Conservation (phyloP, 1,284 basidiomycete species). For the Cryptococcus hybrid region DNA sequence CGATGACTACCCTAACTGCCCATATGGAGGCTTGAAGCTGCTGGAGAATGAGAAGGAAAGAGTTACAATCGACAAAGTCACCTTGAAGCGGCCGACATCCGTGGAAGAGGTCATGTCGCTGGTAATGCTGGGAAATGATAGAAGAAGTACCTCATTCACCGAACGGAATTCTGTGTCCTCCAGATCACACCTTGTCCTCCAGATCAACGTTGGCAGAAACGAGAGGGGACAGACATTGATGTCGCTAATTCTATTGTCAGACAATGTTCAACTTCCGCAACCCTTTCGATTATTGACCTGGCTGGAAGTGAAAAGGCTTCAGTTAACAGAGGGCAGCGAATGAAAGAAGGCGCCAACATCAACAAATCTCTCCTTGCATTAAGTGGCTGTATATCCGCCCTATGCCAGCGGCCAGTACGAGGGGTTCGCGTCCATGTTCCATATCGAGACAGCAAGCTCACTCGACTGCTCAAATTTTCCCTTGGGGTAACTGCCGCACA, state of each 20-base stretch:
- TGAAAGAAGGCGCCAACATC: constrained; percentile 97
- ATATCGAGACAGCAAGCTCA: constrained; percentile 95
- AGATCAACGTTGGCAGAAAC: constrained; percentile 84
- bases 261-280: constrained; percentile 73
- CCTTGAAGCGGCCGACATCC: constrained; percentile 69
- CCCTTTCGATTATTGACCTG: constrained; percentile 92
- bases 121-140: constrained; percentile 79
- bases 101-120: constrained; percentile 92
- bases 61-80: constrained; percentile 83
- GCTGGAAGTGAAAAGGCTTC: constrained; percentile 94
- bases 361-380: constrained; percentile 95
- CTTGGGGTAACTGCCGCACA: constrained; percentile 97
- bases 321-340: constrained; percentile 95
- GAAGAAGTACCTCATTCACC: constrained; percentile 86
- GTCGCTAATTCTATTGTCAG: constrained; percentile 27
- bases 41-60: constrained; percentile 78
- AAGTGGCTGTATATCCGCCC: constrained; percentile 93
- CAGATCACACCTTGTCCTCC: constrained; percentile 91
- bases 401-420: constrained; percentile 67
- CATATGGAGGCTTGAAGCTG: constrained; percentile 81
- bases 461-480: constrained; percentile 91
- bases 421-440: constrained; percentile 86
- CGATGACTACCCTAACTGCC: constrained; percentile 58
- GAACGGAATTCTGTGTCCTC: constrained; percentile 94
- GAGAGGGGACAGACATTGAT: constrained; percentile 53